Evolutionary conservation across 106 monocot species (phyloP), one percentile per base, ranked within the genome.

Genomic region (Apostasia shenzhenica): DNA sequence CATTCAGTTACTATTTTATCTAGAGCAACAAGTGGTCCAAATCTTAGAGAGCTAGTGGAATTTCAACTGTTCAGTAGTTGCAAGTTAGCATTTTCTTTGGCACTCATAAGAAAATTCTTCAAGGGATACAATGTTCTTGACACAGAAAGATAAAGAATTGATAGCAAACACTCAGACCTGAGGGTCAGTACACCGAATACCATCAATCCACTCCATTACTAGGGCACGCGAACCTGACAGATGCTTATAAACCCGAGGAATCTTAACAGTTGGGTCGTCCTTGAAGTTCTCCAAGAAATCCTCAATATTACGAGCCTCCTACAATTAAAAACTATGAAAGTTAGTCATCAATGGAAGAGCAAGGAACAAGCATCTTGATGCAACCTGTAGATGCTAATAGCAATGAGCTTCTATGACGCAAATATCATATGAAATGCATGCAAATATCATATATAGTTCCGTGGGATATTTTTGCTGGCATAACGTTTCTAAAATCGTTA

Each of bases 161-260:
- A 54, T 57, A 13, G 26, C 5, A 48, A 9, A 50, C 26, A 42
- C 54, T 54, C 73, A 67, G 67, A 97, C 97, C 97, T 82, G 84
- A 52, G 92, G 97, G 41, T 99, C 81, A 67, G 97, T 99, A 63
- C 97, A 99, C 11, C 97, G 74, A 62, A 99, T 87, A 37, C 97
- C 97, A 77, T 99, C 92, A 63, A 99, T 99, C 97, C 97, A 99
- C 67, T 99, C 97, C 97, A 99, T 93, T 45, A 90, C 92, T 50
- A 99, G 37, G 68, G 93, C 93, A 72, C 83, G 92, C 13, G 89
- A 61, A 45, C 97, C 97, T 66, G 79, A 99, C 65, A 90, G 75
- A 38, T 93, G 65, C 62, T 83, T 90, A 78, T 99, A 99, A 71
- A 87, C 97, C 65, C n/a, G 71, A 77, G 97, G 97, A 78, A 99